A percentile compares a stretch with the other conserved stretches of the same genome.
phyloP scores from a whole-genome alignment of 306 rosid genomes.

The Acacia melanoxylon region DNA sequence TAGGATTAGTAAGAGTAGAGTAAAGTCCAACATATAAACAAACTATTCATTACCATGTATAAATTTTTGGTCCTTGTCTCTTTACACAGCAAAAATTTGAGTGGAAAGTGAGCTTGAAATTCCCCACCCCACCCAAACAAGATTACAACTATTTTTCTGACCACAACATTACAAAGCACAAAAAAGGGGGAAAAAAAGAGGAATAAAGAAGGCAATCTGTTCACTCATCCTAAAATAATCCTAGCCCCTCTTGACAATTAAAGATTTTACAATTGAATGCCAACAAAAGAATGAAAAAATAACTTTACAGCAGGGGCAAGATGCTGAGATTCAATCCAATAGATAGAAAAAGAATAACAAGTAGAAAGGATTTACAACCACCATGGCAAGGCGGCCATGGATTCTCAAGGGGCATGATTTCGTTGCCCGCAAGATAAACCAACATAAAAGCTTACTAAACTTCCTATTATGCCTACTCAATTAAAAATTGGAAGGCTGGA shows the following conservation, averaged over 20 bases:
- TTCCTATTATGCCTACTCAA: slow-evolving; percentile 68
- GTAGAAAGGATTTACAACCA: slow-evolving; percentile 60
- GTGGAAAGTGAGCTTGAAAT: slow-evolving; percentile 48
- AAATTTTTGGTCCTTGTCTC: slow-evolving; percentile 27
- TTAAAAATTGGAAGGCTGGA: slow-evolving; percentile 91
- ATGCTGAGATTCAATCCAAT: slow-evolving; percentile 37
- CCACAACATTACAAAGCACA: slow-evolving; percentile 24
- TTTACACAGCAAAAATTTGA: slow-evolving; percentile 56
- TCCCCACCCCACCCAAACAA: slow-evolving; percentile 33
- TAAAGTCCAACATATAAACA: slow-evolving; percentile 30
- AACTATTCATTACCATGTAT: slow-evolving; percentile 32
- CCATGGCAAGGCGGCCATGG: slow-evolving; percentile 40
- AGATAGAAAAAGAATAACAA: slow-evolving; percentile 24
- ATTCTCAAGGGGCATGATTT: slow-evolving; percentile 19
- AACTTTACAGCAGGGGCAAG: slow-evolving; percentile 56
- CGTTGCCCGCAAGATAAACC: slow-evolving; percentile 39
- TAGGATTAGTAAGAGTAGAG: background rate
- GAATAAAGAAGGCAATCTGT: slow-evolving; percentile 27
- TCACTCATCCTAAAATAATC: slow-evolving; percentile 41
- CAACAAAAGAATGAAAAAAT: slow-evolving; percentile 79
- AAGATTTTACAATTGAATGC: slow-evolving; percentile 60
- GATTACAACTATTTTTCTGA: slow-evolving; percentile 36
- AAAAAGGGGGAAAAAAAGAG: background rate
- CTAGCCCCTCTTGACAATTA: slow-evolving; percentile 45
- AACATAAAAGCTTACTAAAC: slow-evolving; percentile 36